A percentile compares a stretch with the other conserved stretches of the same genome.
phyloP scores from a whole-genome alignment of 2,329 filamentous ascomycete genomes.

The Metarhizium robertsii region DNA sequence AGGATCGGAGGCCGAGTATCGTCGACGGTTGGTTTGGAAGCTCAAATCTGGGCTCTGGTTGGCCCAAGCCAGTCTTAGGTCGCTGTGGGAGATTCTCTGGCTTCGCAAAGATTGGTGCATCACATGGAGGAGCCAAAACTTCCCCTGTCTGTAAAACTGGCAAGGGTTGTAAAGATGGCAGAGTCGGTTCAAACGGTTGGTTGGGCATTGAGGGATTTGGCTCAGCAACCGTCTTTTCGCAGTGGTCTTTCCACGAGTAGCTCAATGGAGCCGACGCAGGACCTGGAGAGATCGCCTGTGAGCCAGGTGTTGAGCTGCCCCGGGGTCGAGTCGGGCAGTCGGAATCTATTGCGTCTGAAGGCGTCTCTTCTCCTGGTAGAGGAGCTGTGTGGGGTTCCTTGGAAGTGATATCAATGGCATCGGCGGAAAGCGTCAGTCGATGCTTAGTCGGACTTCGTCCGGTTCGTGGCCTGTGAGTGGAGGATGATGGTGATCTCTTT shows the following conservation, averaged over 20 bases:
- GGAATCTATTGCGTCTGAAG: conserved; percentile 29
- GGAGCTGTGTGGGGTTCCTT: conserved; percentile 54
- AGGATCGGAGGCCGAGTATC: conserved; percentile 24
- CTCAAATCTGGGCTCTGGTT: conserved; percentile 7
- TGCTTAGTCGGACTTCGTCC: conserved; percentile 52
- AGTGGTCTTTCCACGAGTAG: conserved; percentile 45
- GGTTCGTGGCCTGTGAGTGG: conserved; percentile 38
- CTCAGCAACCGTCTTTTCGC: conserved; percentile 18
- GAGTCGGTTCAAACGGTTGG: not conserved
- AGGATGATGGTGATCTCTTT: conserved; percentile 34
- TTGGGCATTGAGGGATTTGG: not conserved
- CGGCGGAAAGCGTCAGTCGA: conserved; percentile 49
- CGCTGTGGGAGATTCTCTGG: conserved; percentile 16
- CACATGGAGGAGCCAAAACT: conserved; percentile 1
- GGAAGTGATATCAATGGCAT: conserved; percentile 41
- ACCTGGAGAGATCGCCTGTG: conserved; percentile 46
- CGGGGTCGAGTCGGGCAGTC: conserved; percentile 35
- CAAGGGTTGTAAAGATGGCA: not conserved
- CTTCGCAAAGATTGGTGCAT: conserved; percentile 9
- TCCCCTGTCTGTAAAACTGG: not conserved
- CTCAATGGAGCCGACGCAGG: conserved; percentile 59
- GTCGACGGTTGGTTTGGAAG: conserved; percentile 14
- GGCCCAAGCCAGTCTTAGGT: conserved; percentile 24
- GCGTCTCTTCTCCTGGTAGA: conserved; percentile 43
- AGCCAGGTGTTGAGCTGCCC: conserved; percentile 43